Evolutionary conservation across 2,329 filamentous ascomycete genomes (phyloP).

Genomic region (Penicillium sclerotigenum): DNA sequence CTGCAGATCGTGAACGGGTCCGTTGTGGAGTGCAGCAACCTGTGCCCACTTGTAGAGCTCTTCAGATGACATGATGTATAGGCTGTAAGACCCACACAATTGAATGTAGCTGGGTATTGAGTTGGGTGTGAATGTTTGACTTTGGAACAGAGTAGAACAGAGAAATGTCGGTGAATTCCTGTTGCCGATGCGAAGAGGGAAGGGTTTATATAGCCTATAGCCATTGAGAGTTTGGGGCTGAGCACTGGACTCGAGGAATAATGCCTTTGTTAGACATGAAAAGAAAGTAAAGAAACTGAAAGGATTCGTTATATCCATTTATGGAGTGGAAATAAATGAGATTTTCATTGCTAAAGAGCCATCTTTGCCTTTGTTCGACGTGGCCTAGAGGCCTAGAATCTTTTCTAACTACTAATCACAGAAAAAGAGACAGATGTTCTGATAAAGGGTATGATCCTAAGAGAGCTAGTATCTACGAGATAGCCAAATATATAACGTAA

Average conservation of each 20-base stretch:
- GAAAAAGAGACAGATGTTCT: neutral
- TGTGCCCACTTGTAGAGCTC: neutral
- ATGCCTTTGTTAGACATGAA: neutral
- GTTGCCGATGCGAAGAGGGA: neutral
- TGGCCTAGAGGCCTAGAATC: neutral
- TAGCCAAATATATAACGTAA: neutral
- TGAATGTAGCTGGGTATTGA: neutral
- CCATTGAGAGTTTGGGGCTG: neutral
- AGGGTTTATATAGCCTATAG: neutral
- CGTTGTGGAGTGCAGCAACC: neutral
- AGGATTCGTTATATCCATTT: neutral
- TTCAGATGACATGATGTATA: neutral
- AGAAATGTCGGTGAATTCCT: neutral
- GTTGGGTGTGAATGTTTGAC: neutral
- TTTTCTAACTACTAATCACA: neutral
- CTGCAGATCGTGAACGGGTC: neutral
- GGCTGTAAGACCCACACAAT: too few relatives aligned
- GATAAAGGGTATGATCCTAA: too few relatives aligned
- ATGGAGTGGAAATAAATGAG: too few relatives aligned
- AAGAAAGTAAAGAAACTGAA: neutral
- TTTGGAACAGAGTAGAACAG: neutral
- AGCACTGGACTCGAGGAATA: neutral
- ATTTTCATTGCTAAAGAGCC: neutral
- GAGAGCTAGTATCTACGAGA: neutral
- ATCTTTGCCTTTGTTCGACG: neutral